A percentile compares a stretch with the other conserved stretches of the same genome.
These are phyloP conservation scores for Colletotrichum karsti DNA, from an alignment of 2,329 filamentous ascomycete genomes.

Conservation along the genomic window DNA sequence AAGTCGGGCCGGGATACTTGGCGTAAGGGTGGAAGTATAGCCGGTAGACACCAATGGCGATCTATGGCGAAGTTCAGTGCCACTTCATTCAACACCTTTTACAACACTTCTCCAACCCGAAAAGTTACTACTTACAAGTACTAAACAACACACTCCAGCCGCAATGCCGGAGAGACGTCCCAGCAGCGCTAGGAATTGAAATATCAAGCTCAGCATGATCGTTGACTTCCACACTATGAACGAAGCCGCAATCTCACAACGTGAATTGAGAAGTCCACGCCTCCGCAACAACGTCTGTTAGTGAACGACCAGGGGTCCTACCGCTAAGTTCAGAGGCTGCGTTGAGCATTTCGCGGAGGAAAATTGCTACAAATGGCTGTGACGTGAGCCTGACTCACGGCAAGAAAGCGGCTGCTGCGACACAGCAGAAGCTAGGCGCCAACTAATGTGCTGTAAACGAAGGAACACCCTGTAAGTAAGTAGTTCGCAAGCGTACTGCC, in stretches of 20 bases:
- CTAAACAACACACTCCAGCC: not conserved
- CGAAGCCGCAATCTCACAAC: not conserved
- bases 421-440: not conserved
- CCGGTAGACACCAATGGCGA: not conserved
- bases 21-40: constrained; percentile 11
- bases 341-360: not conserved
- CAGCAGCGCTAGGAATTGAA: not conserved
- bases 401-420: not conserved
- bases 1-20: constrained; percentile 9
- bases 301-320: not conserved
- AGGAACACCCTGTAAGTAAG: not conserved
- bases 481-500: not conserved
- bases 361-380: not conserved
- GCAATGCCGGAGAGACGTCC: not conserved
- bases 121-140: not conserved
- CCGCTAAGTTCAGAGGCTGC: not conserved
- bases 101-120: not conserved
- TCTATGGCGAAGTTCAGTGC: not conserved
- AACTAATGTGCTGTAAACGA: not conserved
- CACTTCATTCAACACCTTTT: no score
- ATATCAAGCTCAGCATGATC: not conserved
- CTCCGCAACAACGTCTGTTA: not conserved
- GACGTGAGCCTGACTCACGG: constrained; percentile 20
- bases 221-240: not conserved
- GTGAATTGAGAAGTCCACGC: not conserved